Evolutionary conservation across 2,329 filamentous ascomycete species (phyloP).

Genomic region (Aspergillus fumigatus): DNA sequence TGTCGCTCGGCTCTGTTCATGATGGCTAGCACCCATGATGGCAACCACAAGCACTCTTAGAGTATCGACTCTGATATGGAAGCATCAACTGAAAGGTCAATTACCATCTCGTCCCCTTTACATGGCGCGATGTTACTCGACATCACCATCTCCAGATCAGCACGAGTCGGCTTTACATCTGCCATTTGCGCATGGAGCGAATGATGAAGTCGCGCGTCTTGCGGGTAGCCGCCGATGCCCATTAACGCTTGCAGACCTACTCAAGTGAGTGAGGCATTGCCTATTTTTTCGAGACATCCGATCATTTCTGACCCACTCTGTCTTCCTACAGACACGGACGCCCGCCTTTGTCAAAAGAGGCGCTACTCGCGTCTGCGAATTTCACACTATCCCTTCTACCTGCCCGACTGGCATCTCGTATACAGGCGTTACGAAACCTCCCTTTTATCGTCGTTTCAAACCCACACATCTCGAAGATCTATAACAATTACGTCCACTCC

Average conservation of each 20-base stretch:
- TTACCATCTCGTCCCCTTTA: not conserved
- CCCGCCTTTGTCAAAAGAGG: slow-evolving; percentile 74
- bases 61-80: slow-evolving; percentile 8
- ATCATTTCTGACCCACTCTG: not conserved
- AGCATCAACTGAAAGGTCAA: not conserved
- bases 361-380: slow-evolving; percentile 85
- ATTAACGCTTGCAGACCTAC: slow-evolving; percentile 79
- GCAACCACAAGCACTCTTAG: slow-evolving; percentile 12
- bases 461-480: slow-evolving; percentile 87
- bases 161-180: slow-evolving; percentile 41
- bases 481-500: slow-evolving; percentile 93
- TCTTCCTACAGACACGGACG: slow-evolving; percentile 59
- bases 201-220: slow-evolving; percentile 73
- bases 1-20: slow-evolving; percentile 3
- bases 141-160: slow-evolving; percentile 9
- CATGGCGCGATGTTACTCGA: slow-evolving; percentile 15
- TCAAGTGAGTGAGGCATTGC: slow-evolving; percentile 69
- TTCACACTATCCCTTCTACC: slow-evolving; percentile 92
- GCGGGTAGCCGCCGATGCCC: slow-evolving; percentile 74
- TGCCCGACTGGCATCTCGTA: slow-evolving; percentile 86
- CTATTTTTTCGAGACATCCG: not conserved
- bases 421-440: slow-evolving; percentile 86
- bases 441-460: slow-evolving; percentile 99
- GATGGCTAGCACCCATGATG: slow-evolving; percentile 22
- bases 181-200: slow-evolving; percentile 52